Percentiles rank a stretch among this genome's conserved stretches.
phyloP scores from a whole-genome alignment of 257 asterid genomes.

The Striga asiatica region DNA sequence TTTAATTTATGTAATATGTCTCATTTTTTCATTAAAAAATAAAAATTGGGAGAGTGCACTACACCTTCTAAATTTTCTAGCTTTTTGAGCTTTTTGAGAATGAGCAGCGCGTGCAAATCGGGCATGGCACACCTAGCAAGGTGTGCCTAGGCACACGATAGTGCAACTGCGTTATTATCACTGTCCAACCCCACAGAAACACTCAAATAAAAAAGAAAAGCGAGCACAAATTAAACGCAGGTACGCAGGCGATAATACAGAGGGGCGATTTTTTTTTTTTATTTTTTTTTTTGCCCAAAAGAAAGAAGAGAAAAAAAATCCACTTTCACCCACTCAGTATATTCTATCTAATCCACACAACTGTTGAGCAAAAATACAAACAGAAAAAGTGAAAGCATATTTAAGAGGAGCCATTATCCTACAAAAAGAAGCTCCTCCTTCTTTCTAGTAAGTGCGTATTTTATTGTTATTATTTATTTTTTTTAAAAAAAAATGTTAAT shows the following conservation, averaged over 20 bases:
- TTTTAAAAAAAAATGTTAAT: no score
- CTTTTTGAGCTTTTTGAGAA: no score
- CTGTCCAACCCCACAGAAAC: neutral
- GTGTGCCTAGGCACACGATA: no score
- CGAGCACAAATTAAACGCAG: neutral
- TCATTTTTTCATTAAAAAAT: no score
- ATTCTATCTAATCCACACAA: constrained; percentile 12
- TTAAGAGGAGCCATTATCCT: constrained; percentile 8
- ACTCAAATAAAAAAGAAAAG: neutral
- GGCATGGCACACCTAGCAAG: no score
- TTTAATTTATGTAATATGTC: no score
- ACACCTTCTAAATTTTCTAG: no score
- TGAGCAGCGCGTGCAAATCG: no score
- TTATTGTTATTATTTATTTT: constrained; percentile 1
- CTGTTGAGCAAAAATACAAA: constrained; percentile 4
- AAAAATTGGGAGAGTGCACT: no score
- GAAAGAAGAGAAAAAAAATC: constrained; percentile 12
- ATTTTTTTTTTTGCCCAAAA: no score
- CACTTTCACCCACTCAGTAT: constrained; percentile 22
- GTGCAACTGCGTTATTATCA: no score
- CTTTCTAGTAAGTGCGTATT: neutral
- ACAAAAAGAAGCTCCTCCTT: neutral
- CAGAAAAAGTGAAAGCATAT: constrained; percentile 10
- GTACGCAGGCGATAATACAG: neutral
- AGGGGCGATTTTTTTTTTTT: no score